Evolutionary conservation across 169 alveolate genomes (phyloP), one percentile per base, ranked within the genome.

Genomic region (Neospora caninum): DNA sequence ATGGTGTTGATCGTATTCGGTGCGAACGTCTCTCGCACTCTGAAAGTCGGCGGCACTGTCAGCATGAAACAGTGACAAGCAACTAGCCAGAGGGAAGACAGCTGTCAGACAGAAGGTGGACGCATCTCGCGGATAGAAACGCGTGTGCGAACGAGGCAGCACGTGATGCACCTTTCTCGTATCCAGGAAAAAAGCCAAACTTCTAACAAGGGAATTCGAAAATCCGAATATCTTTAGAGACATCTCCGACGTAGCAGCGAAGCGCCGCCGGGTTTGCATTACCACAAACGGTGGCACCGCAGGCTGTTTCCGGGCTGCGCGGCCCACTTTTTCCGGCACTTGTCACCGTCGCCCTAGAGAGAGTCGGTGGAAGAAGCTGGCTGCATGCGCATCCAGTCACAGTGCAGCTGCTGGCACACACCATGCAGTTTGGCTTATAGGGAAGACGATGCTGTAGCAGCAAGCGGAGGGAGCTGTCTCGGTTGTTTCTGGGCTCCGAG

Each of bases 191-290:
- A 25, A 64, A 29, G 78, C 78, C 29, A 7, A 64, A 64, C 31
- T 6, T 64, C 34, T 64, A 64, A 18, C 87, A 78, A 29, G 87
- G 45, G 45, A 78, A 78, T 39, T 78, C 87, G 42, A 78, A 78
- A 34, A 78, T 45, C 13, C 53, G 42, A 78, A 78, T 78, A 78
- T 78, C 87, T 20, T 39, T 78, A 34, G 87, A 78, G 45, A 78
- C 87, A 39, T 78, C 87, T 34, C 87, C 87, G 25, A 78, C 45
- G 31, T 78, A 78, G 27, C 87, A 78, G 45, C 87, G 87, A 39
- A 78, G 87, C 41, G 53, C 34, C 31, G 49, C 87, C 34, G 87
- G 45, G 31, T 34, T 34, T 16, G 87, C 34, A 64, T 29, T 64
- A 20, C 36, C 78, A 29, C 58, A 49, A 49, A 49, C 27, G 18